Percentiles rank a stretch among this genome's conserved stretches.
phyloP scores from a whole-genome alignment of 176 grass and related monocot genomes.

The Neostapfia colusana region DNA sequence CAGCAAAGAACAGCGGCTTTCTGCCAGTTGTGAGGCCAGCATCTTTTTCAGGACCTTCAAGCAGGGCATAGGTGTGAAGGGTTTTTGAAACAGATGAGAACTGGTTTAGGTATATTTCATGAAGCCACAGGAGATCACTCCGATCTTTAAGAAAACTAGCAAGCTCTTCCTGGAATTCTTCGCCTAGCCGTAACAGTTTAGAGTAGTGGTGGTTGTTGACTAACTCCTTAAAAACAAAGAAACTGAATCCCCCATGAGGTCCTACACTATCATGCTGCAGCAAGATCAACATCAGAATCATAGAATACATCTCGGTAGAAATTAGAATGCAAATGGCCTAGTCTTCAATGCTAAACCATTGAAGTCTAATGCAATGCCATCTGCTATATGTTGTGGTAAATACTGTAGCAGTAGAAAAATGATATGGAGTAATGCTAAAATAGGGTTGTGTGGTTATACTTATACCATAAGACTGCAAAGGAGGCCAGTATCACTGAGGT shows the following conservation, averaged over 20 bases:
- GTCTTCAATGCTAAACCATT: conserved; percentile 1
- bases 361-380: conserved; percentile 14
- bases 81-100: conserved; percentile 80
- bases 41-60: conserved; percentile 40
- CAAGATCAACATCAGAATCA: conserved; percentile 38
- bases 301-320: conserved; percentile 25
- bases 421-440: conserved; percentile 15
- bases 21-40: conserved; percentile 40
- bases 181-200: conserved; percentile 90
- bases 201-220: conserved; percentile 52
- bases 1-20: conserved; percentile 52
- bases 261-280: conserved; percentile 94
- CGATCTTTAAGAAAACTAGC: conserved; percentile 79
- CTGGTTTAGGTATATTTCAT: conserved; percentile 82
- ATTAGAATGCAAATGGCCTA: conserved; percentile 15
- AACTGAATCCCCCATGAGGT: conserved; percentile 92
- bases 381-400: background rate
- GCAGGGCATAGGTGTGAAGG: conserved; percentile 69
- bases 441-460: conserved; percentile 52
- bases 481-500: conserved; percentile 86
- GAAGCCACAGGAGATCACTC: conserved; percentile 83
- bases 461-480: conserved; percentile 93
- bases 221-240: conserved; percentile 83
- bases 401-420: conserved; percentile 19
- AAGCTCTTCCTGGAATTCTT: conserved; percentile 96